Percentiles rank a stretch among this genome's conserved stretches.
phyloP scores from a whole-genome alignment of 768 basidiomycete species.

The Trametes gibbosa region DNA sequence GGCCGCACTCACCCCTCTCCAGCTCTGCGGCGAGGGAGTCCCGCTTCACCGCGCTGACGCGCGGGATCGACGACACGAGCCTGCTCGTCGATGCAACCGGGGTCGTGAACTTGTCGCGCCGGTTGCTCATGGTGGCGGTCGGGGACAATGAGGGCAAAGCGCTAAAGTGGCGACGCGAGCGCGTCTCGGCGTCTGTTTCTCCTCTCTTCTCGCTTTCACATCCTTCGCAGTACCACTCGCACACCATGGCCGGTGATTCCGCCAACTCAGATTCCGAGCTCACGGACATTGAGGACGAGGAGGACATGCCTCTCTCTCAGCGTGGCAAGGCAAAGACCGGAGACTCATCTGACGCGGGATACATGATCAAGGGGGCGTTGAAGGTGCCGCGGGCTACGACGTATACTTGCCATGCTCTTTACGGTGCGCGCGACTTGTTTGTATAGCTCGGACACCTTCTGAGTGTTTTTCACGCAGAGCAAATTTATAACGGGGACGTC shows the following conservation, averaged over 20 bases:
- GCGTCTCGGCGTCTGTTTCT: not conserved
- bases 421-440: slow-evolving; percentile 24
- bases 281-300: slow-evolving; percentile 28
- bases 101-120: slow-evolving; percentile 26
- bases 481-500: slow-evolving; percentile 62
- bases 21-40: slow-evolving; percentile 68
- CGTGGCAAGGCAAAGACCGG: slow-evolving; percentile 8
- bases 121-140: slow-evolving; percentile 19
- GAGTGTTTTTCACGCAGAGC: slow-evolving; percentile 41
- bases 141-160: not conserved
- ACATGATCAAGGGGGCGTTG: slow-evolving; percentile 26
- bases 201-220: slow-evolving; percentile 1
- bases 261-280: slow-evolving; percentile 27
- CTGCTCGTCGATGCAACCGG: slow-evolving; percentile 20
- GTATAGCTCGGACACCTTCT: not conserved
- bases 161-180: not conserved
- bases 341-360: slow-evolving; percentile 4
- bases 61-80: slow-evolving; percentile 14
- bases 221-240: not conserved
- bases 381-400: slow-evolving; percentile 25
- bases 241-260: slow-evolving; percentile 7
- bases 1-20: slow-evolving; percentile 48
- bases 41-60: slow-evolving; percentile 47
- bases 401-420: slow-evolving; percentile 34
- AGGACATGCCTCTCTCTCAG: slow-evolving; percentile 11